These are phyloP conservation scores for Colletotrichum chrysophilum DNA, from an alignment of 2,329 filamentous ascomycete genomes.

Conservation along the genomic window DNA sequence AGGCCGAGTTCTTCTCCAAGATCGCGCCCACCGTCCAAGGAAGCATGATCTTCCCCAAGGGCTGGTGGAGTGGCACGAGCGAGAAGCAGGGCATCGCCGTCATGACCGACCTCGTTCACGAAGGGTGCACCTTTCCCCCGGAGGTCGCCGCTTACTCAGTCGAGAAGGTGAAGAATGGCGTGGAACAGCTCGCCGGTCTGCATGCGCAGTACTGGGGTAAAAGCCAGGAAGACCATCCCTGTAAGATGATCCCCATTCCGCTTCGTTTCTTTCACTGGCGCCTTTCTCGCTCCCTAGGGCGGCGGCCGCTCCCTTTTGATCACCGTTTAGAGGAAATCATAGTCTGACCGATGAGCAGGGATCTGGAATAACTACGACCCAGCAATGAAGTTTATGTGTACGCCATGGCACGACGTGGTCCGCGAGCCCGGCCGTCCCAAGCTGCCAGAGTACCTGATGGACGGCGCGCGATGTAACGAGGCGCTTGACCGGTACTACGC, in stretches of 20 bases:
- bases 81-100: constrained; percentile 41
- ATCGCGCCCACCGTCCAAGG: constrained; percentile 30
- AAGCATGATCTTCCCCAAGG: constrained; percentile 33
- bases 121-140: constrained; percentile 36
- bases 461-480: constrained; percentile 36
- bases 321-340: not conserved
- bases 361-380: constrained; percentile 41
- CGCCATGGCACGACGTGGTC: constrained; percentile 26
- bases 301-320: not conserved
- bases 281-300: not conserved
- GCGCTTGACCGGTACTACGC: constrained; percentile 41
- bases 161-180: constrained; percentile 36
- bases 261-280: not conserved
- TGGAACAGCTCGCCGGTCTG: constrained; percentile 43
- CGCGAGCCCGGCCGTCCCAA: constrained; percentile 31
- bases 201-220: constrained; percentile 43
- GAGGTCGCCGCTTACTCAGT: constrained; percentile 34
- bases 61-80: constrained; percentile 40
- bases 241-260: not conserved
- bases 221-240: constrained; percentile 31
- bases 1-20: constrained; percentile 41
- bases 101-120: constrained; percentile 38
- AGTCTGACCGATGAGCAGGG: not conserved
- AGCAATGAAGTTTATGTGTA: constrained; percentile 37
- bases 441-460: constrained; percentile 41